Conservation (phyloP, 805 yeast species). For the Starmera dryadoides region DNA sequence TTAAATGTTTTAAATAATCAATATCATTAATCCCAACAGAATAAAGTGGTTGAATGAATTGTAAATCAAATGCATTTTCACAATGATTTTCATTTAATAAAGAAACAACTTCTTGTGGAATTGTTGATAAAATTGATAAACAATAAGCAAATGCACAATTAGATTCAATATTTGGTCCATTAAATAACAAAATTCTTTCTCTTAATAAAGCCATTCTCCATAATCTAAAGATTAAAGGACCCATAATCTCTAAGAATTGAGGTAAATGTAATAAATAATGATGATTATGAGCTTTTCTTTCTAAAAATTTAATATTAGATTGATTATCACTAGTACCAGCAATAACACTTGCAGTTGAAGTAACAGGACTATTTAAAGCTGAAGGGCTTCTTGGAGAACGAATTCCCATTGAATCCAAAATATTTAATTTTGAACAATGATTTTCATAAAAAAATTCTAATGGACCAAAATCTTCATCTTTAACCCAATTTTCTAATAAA, state of each 20-base stretch:
- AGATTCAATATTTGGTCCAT: conserved; percentile 27
- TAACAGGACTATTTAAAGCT: conserved; percentile 1
- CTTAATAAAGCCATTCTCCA: conserved; percentile 61
- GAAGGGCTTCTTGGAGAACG: conserved; percentile 14
- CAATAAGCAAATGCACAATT: conserved; percentile 49
- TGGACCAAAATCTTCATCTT: conserved; percentile 11
- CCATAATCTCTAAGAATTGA: conserved; percentile 40
- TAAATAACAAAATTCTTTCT: conserved; percentile 43
- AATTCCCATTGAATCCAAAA: conserved; percentile 5
- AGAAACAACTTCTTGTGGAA: conserved; percentile 48
- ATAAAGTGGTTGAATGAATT: conserved; percentile 45
- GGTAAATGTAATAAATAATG: conserved; percentile 43
- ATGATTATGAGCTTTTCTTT: conserved; percentile 14
- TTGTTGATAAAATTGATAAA: conserved; percentile 49
- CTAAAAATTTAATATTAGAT: not conserved
- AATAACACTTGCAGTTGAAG: not conserved
- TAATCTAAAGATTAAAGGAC: conserved; percentile 58
- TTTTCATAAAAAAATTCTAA: conserved; percentile 19
- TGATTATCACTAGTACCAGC: too few species aligned
- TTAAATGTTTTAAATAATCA: conserved; percentile 23
- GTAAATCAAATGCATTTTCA: conserved; percentile 12
- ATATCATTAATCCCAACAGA: conserved; percentile 57
- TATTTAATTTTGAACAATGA: conserved; percentile 7
- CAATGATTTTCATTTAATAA: conserved; percentile 21
- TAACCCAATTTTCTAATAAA: conserved; percentile 17